Evolutionary conservation across 768 basidiomycete genomes (phyloP).

Genomic region (Mrakia gelida): DNA sequence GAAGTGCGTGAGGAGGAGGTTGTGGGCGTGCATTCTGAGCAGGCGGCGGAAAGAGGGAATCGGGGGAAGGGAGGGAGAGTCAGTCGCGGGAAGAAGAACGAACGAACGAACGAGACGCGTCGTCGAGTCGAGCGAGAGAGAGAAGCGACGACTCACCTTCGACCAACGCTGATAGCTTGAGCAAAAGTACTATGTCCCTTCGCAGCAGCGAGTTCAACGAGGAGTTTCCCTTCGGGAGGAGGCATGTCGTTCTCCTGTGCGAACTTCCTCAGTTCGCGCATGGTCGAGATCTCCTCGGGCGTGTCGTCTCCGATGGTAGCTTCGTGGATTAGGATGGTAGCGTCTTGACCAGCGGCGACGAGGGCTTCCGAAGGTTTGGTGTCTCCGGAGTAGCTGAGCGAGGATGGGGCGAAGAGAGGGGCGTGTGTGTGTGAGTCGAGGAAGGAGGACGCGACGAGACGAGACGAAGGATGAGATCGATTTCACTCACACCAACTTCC

Average conservation of each 20-base stretch:
- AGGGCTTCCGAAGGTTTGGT: constrained; percentile 71
- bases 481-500: constrained; percentile 66
- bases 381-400: constrained; percentile 84
- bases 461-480: background rate
- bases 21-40: constrained; percentile 72
- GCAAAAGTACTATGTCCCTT: constrained; percentile 89
- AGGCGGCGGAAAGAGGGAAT: background rate
- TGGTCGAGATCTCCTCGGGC: constrained; percentile 47
- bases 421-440: background rate
- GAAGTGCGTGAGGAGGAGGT: constrained; percentile 90
- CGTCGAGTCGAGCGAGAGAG: background rate
- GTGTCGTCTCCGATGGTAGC: constrained; percentile 87
- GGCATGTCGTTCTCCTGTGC: background rate
- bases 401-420: background rate
- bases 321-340: constrained; percentile 87
- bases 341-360: constrained; percentile 58
- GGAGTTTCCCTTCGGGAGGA: background rate
- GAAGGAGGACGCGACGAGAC: background rate
- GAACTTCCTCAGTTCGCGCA: constrained; percentile 11
- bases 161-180: constrained; percentile 75
- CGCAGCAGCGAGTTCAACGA: constrained; percentile 51
- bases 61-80: background rate
- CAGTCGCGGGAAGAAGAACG: background rate
- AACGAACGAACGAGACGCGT: background rate
- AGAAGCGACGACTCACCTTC: constrained; percentile 51